Evolutionary conservation across 2,329 filamentous ascomycete genomes (phyloP).

Genomic region (Fusarium cicatricum): DNA sequence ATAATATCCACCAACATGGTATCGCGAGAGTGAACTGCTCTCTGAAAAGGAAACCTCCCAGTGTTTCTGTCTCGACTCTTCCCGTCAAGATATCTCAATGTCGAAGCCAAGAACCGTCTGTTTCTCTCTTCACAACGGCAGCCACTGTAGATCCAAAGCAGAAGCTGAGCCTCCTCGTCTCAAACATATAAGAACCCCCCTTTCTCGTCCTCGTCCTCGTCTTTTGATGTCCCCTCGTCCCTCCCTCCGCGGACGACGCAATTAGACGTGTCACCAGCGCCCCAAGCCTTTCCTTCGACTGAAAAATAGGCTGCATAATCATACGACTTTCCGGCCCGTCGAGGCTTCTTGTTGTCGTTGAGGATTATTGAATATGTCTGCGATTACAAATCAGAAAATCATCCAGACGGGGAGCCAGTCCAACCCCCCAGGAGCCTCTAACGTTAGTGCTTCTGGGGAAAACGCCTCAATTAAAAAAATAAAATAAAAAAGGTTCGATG

Average conservation of each 20-base stretch:
- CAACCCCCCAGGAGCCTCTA: not conserved
- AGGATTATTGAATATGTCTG: slow-evolving; percentile 42
- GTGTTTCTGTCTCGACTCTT: too few relatives aligned
- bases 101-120: not conserved
- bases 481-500: too few relatives aligned
- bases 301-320: slow-evolving; percentile 2
- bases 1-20: slow-evolving; percentile 48
- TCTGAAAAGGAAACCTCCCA: too few relatives aligned
- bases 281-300: not conserved
- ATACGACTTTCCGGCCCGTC: slow-evolving; percentile 15
- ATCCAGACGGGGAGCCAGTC: not conserved
- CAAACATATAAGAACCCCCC: slow-evolving; percentile 10
- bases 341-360: slow-evolving; percentile 10
- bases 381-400: slow-evolving; percentile 45
- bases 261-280: too few relatives aligned
- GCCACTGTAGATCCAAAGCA: slow-evolving; percentile 7
- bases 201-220: not conserved
- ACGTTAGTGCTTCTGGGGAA: too few relatives aligned
- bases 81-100: not conserved
- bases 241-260: not conserved
- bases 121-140: not conserved
- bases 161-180: not conserved
- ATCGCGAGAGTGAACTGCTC: not conserved
- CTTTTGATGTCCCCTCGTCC: not conserved
- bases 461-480: too few relatives aligned